Conservation (phyloP, 116 monocot genomes). For the Iris pallida region DNA sequence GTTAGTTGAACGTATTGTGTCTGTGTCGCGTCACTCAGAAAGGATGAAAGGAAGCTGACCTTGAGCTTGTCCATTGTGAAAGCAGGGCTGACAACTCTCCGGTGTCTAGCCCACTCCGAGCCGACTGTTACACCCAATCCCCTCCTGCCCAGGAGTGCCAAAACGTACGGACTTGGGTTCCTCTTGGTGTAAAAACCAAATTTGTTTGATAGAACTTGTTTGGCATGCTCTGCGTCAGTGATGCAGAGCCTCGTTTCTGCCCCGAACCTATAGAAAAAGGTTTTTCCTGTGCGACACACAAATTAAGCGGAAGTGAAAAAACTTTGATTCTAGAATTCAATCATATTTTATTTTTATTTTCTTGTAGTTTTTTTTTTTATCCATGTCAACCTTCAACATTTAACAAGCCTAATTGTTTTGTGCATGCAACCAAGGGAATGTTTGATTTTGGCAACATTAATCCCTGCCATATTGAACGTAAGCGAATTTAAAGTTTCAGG, state of each 20-base stretch:
- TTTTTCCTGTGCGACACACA: slow-evolving; percentile 25
- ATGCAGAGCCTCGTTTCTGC: slow-evolving; percentile 25
- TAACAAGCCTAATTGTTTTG: no score
- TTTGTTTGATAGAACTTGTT: slow-evolving; percentile 50
- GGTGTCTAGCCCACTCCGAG: slow-evolving; percentile 43
- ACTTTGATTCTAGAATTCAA: no score
- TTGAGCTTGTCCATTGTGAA: slow-evolving; percentile 62
- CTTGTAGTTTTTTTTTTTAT: no score
- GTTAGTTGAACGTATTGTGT: no score
- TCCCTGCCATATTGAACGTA: no score
- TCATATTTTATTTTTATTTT: no score
- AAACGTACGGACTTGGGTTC: not conserved
- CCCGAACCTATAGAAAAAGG: slow-evolving; percentile 49
- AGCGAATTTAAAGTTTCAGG: no score
- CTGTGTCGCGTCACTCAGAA: no score
- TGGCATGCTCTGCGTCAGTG: slow-evolving; percentile 37
- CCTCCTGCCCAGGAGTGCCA: slow-evolving; percentile 39
- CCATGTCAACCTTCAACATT: no score
- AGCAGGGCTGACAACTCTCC: slow-evolving; percentile 46
- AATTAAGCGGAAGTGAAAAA: no score
- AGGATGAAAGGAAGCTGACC: slow-evolving; percentile 14
- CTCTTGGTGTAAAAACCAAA: slow-evolving; percentile 47
- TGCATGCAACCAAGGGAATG: no score
- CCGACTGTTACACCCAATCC: slow-evolving; percentile 41
- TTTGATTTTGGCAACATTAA: no score